Evolutionary conservation across 1,284 basidiomycete species (phyloP).

Genomic region (Thecaphora thlaspeos): DNA sequence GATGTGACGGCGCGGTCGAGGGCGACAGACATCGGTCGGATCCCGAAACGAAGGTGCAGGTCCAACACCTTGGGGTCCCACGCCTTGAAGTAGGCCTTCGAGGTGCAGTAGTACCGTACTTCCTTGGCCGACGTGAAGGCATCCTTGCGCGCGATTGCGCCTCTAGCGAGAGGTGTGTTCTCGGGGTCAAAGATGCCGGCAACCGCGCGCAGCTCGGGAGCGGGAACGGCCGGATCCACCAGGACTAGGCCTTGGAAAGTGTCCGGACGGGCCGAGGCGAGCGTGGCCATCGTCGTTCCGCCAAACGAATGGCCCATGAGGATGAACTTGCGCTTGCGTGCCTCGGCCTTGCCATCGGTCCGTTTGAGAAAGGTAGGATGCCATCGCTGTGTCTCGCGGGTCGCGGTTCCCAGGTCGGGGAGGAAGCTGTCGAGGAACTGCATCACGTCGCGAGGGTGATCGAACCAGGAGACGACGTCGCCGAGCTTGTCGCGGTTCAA

Average conservation of each 20-base stretch:
- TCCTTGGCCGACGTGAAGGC: constrained; percentile 63
- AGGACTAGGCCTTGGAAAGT: constrained; percentile 74
- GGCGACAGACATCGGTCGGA: constrained; percentile 53
- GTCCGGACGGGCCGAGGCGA: constrained; percentile 66
- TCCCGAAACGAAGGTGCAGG: constrained; percentile 69
- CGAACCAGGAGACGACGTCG: constrained; percentile 69
- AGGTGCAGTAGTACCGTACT: constrained; percentile 60
- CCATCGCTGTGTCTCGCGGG: constrained; percentile 16
- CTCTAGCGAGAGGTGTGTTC: constrained; percentile 48
- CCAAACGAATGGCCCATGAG: constrained; percentile 75
- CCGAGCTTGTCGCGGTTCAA: constrained; percentile 66
- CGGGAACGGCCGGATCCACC: constrained; percentile 73
- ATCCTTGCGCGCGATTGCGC: constrained; percentile 67
- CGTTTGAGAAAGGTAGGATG: constrained; percentile 23
- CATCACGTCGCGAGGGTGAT: constrained; percentile 71
- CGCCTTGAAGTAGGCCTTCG: constrained; percentile 68
- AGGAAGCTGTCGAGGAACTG: constrained; percentile 69
- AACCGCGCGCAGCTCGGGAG: constrained; percentile 33
- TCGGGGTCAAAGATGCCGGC: constrained; percentile 6
- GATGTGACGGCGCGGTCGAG: constrained; percentile 9
- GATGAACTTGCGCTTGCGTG: constrained; percentile 60
- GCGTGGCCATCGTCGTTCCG: constrained; percentile 59
- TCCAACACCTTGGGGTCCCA: constrained; percentile 74
- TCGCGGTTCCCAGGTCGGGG: constrained; percentile 54
- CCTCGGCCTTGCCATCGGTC: not conserved